These are phyloP conservation scores for Wickerhamiella galacta DNA, from an alignment of 805 yeast species.

Conservation along the genomic window DNA sequence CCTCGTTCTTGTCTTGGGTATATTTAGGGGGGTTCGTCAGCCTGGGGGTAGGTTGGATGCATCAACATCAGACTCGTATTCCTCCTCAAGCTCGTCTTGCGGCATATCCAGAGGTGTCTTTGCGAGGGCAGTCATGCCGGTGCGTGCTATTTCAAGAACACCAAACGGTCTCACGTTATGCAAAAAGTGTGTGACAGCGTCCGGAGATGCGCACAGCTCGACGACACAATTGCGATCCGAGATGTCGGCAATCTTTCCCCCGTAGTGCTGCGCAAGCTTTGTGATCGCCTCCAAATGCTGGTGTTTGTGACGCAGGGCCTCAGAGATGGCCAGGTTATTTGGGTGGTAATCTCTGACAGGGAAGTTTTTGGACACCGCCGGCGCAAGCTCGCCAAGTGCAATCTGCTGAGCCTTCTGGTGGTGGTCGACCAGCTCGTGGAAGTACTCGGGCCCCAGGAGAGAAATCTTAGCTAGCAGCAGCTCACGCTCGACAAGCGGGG, in stretches of 20 bases:
- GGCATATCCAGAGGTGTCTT: constrained; percentile 66
- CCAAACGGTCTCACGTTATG: constrained; percentile 91
- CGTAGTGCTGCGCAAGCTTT: constrained; percentile 67
- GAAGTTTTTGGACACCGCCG: constrained; percentile 19
- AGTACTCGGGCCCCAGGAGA: constrained; percentile 92
- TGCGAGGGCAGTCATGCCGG: constrained; percentile 98
- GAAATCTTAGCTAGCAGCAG: constrained; percentile 82
- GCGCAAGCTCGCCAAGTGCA: constrained; percentile 22
- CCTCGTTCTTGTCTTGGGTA: constrained; percentile 32
- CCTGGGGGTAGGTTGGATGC: constrained; percentile 91
- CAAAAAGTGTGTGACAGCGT: constrained; percentile 71
- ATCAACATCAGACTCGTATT: constrained; percentile 51
- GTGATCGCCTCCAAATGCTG: constrained; percentile 73
- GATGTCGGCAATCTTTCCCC: constrained; percentile 84
- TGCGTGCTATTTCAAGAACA: constrained; percentile 85
- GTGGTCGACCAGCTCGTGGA: constrained; percentile 81
- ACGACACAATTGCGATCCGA: constrained; percentile 87
- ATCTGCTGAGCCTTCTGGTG: constrained; percentile 35
- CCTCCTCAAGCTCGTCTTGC: constrained; percentile 36
- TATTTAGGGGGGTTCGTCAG: constrained; percentile 70
- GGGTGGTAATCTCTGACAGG: constrained; percentile 51
- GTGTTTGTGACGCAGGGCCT: constrained; percentile 87
- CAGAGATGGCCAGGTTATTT: constrained; percentile 72
- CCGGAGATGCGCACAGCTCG: constrained; percentile 87
- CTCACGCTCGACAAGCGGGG: constrained; percentile 84